These are phyloP conservation scores for Prunus armeniaca DNA, from an alignment of 306 rosid genomes.

Conservation along the genomic window DNA sequence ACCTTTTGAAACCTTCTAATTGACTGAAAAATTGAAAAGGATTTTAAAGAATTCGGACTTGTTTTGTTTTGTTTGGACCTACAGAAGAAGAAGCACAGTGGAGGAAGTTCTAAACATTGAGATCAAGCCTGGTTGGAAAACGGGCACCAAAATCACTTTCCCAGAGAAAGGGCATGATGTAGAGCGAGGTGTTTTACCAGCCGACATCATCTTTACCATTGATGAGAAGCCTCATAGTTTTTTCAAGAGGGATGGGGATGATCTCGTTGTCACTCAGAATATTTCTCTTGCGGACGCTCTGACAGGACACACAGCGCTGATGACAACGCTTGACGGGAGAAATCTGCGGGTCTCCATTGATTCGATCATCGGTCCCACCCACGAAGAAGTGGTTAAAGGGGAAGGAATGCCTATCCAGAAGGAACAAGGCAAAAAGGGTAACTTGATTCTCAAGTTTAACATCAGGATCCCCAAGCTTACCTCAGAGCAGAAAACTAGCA, in stretches of 20 bases:
- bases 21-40: not conserved
- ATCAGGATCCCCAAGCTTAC: constrained; percentile 80
- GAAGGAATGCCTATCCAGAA: constrained; percentile 94
- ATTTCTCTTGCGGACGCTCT: constrained; percentile 80
- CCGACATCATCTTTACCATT: constrained; percentile 72
- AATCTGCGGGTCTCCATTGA: constrained; percentile 45
- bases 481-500: constrained; percentile 62
- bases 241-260: constrained; percentile 84
- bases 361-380: constrained; percentile 53
- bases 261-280: constrained; percentile 67
- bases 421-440: constrained; percentile 72
- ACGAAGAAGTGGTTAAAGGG: constrained; percentile 79
- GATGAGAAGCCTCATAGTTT: constrained; percentile 76
- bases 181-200: constrained; percentile 65
- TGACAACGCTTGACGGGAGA: constrained; percentile 71
- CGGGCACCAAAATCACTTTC: constrained; percentile 81
- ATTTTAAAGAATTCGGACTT: not conserved
- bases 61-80: no score
- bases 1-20: not conserved
- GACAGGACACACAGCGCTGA: constrained; percentile 59
- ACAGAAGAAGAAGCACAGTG: constrained; percentile 59
- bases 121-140: constrained; percentile 96
- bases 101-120: constrained; percentile 81
- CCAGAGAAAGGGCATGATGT: constrained; percentile 76
- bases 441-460: constrained; percentile 77